phyloP scores from a whole-genome alignment of 176 grass and related monocot species.

The Thalia dealbata region DNA sequence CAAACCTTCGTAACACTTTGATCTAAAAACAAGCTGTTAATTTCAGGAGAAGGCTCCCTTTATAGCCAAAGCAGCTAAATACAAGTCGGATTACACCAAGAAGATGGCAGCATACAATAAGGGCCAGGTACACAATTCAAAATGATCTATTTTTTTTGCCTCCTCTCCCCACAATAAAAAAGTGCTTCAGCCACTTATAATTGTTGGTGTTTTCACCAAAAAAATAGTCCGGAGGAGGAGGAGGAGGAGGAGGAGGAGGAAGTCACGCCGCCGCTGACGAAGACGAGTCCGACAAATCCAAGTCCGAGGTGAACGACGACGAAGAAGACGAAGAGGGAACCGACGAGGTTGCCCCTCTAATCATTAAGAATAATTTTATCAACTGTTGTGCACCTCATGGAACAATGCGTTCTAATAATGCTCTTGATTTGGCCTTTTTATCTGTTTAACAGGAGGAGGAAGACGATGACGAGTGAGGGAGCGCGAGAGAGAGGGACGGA shows the following conservation, averaged over 20 bases:
- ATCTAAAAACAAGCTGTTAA: background rate
- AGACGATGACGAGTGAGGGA: background rate
- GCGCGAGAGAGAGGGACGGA: background rate
- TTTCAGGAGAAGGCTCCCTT: conserved; percentile 76
- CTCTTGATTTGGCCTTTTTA: background rate
- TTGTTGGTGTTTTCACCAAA: background rate
- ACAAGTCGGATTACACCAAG: conserved; percentile 75
- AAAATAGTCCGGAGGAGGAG: conserved; percentile 5
- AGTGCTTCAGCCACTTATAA: background rate
- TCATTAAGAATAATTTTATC: background rate
- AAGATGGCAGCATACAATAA: conserved; percentile 65
- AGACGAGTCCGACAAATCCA: conserved; percentile 93
- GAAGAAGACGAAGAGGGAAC: conserved; percentile 71
- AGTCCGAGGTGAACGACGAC: conserved; percentile 79
- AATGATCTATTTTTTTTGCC: background rate
- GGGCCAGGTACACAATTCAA: conserved; percentile 17
- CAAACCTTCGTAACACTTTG: background rate
- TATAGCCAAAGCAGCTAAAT: conserved; percentile 67
- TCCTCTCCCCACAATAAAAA: background rate
- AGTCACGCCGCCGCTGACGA: conserved; percentile 55
- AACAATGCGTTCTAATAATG: background rate
- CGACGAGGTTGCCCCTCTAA: conserved; percentile 38
- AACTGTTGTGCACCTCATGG: background rate
- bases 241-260: conserved; percentile 9
- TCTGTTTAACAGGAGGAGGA: conserved; percentile 3